phyloP scores from a whole-genome alignment of 2,329 filamentous ascomycete species.

The Atkinsonella hypoxylon region DNA sequence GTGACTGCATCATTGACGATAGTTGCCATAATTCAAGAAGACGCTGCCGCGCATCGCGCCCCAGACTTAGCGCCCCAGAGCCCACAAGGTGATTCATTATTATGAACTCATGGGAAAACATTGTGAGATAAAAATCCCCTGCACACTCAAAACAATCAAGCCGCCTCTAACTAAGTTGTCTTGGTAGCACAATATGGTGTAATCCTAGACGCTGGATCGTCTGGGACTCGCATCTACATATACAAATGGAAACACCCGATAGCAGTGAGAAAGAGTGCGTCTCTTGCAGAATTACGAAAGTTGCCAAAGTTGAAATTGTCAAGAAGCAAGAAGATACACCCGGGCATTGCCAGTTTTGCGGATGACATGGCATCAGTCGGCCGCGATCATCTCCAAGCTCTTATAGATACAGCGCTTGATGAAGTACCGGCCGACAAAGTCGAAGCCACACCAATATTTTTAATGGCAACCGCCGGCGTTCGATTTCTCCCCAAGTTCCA shows the following conservation, averaged over 20 bases:
- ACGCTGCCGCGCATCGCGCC: not conserved
- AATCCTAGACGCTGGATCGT: conserved; percentile 94
- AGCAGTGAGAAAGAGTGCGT: conserved; percentile 44
- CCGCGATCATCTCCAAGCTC: conserved; percentile 63
- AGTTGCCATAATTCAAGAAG: not conserved
- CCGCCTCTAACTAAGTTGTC: not conserved
- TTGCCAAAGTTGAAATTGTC: conserved; percentile 75
- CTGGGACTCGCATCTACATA: conserved; percentile 86
- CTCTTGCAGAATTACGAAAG: conserved; percentile 35
- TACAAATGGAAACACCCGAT: conserved; percentile 83
- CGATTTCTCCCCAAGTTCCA: conserved; percentile 66
- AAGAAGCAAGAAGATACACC: conserved; percentile 85
- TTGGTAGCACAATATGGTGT: conserved; percentile 65
- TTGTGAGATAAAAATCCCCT: conserved; percentile 11
- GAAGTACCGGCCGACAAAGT: conserved; percentile 67
- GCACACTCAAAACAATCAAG: not conserved
- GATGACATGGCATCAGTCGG: conserved; percentile 66
- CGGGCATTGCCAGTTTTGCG: conserved; percentile 85
- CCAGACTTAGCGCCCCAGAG: not conserved
- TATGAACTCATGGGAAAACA: conserved; percentile 17
- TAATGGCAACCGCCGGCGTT: conserved; percentile 94
- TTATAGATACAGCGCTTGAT: conserved; percentile 71
- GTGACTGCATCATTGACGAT: no score
- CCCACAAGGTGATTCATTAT: not conserved
- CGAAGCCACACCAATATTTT: conserved; percentile 77